Evolutionary conservation across 2,329 filamentous ascomycete genomes (phyloP).

Genomic region (Pseudogymnoascus sp.): DNA sequence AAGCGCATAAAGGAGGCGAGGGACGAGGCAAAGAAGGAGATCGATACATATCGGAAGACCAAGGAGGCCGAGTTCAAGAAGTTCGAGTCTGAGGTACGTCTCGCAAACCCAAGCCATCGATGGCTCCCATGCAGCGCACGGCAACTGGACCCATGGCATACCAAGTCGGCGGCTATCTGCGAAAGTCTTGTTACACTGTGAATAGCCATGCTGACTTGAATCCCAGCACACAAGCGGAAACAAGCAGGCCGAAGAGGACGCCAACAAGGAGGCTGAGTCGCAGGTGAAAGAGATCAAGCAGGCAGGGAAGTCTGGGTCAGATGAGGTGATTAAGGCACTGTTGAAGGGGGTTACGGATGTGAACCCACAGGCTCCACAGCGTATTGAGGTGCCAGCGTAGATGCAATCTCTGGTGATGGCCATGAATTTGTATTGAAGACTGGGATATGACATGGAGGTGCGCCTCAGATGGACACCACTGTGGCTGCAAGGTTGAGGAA

Average conservation of each 20-base stretch:
- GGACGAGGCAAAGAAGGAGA: slow-evolving; percentile 94
- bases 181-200: no score
- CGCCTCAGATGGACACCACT: neutral
- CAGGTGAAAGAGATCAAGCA: slow-evolving; percentile 77
- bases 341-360: slow-evolving; percentile 79
- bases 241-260: slow-evolving; percentile 70
- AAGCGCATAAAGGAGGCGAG: slow-evolving; percentile 96
- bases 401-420: slow-evolving; percentile 15
- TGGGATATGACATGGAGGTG: slow-evolving; percentile 21
- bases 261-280: slow-evolving; percentile 69
- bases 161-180: neutral
- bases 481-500: neutral
- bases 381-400: slow-evolving; percentile 28
- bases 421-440: neutral
- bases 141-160: neutral
- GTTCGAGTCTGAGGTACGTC: slow-evolving; percentile 65
- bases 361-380: slow-evolving; percentile 57
- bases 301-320: slow-evolving; percentile 71
- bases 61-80: slow-evolving; percentile 95
- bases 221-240: slow-evolving; percentile 84
- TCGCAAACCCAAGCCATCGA: neutral
- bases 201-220: neutral
- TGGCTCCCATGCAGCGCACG: neutral
- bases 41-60: slow-evolving; percentile 78
- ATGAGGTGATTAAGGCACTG: slow-evolving; percentile 73